These are phyloP conservation scores for Lactarius sp. DNA, from an alignment of 768 basidiomycete genomes.

Conservation along the genomic window DNA sequence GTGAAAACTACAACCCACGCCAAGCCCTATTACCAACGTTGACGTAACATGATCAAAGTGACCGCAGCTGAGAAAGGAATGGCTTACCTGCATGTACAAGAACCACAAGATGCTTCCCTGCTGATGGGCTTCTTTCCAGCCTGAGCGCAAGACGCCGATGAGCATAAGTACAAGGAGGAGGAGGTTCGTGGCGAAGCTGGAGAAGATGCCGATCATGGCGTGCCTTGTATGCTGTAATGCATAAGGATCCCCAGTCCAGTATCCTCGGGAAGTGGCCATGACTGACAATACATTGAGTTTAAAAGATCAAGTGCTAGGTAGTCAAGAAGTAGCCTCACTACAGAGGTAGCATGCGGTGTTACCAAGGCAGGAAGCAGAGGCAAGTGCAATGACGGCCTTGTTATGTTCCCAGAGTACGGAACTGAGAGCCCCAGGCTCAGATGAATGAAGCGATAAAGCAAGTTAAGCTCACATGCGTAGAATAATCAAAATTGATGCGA, in stretches of 20 bases:
- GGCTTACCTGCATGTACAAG: slow-evolving; percentile 2
- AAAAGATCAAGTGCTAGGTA: not conserved
- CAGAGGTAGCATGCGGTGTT: not conserved
- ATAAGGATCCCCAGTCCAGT: not conserved
- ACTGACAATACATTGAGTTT: not conserved
- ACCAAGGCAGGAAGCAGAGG: not conserved
- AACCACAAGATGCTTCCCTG: not conserved
- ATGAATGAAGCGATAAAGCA: not conserved
- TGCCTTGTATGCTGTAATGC: not conserved
- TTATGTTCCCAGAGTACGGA: slow-evolving; percentile 2
- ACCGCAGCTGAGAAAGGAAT: too few species aligned
- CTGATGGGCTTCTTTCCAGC: not conserved
- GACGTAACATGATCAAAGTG: not conserved
- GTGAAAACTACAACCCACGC: not conserved
- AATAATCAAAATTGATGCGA: slow-evolving; percentile 7
- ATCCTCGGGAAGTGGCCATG: not conserved
- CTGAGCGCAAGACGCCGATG: not conserved
- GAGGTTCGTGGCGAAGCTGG: not conserved
- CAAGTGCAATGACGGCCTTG: not conserved
- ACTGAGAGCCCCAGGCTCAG: not conserved
- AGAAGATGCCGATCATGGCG: not conserved
- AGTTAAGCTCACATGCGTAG: slow-evolving; percentile 3
- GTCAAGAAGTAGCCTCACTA: not conserved
- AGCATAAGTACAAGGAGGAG: slow-evolving; percentile 5
- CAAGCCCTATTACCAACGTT: not conserved